Conservation (phyloP, 306 rosid genomes). For the Quercus alba region DNA sequence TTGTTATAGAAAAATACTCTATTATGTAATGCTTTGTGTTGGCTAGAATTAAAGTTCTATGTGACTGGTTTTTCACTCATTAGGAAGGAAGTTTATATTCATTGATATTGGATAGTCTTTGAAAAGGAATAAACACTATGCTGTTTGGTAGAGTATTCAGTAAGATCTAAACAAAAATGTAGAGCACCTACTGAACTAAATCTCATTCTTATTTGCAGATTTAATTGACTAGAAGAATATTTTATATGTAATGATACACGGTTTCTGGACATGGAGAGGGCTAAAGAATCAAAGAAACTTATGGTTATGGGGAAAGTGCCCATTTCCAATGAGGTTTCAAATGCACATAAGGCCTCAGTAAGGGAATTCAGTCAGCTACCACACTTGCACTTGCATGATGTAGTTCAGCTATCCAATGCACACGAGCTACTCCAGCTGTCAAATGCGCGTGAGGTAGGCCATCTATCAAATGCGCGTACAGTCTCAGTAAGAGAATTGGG, state of each 20-base stretch:
- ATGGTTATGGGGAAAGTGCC: slow-evolving; percentile 54
- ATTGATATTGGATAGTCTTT: neutral
- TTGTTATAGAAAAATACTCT: slow-evolving; percentile 2
- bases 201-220: slow-evolving; percentile 46
- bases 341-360: slow-evolving; percentile 21
- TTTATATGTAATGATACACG: slow-evolving; percentile 42
- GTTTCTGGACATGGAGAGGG: slow-evolving; percentile 66
- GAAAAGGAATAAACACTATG: neutral
- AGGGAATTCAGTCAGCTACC: slow-evolving; percentile 36
- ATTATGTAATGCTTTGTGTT: neutral
- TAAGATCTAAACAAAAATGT: slow-evolving; percentile 13
- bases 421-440: slow-evolving; percentile 35
- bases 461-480: slow-evolving; percentile 39
- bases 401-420: slow-evolving; percentile 22
- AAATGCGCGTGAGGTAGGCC: slow-evolving; percentile 38
- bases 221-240: slow-evolving; percentile 18
- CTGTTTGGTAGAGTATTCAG: neutral
- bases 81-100: slow-evolving; percentile 2
- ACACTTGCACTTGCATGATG: slow-evolving; percentile 31
- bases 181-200: slow-evolving; percentile 20
- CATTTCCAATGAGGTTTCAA: slow-evolving; percentile 40
- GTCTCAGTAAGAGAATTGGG: slow-evolving; percentile 8
- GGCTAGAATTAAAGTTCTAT: neutral
- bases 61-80: slow-evolving; percentile 6
- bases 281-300: slow-evolving; percentile 59